phyloP scores from a whole-genome alignment of 1,139 yeast genomes.

The Starmera stellimalicola region DNA sequence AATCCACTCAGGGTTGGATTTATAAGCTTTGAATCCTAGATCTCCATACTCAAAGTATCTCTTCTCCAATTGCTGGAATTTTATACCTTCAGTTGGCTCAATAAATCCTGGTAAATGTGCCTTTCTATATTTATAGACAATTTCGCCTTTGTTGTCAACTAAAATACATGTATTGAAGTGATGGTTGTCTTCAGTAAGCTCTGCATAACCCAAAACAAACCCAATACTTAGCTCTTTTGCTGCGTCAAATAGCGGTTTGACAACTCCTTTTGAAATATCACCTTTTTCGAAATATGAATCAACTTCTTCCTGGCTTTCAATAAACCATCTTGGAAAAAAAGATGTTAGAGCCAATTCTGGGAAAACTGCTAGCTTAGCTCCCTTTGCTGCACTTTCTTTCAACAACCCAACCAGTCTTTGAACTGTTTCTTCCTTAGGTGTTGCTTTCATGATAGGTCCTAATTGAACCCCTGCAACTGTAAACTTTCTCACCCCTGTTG shows the following conservation, averaged over 20 bases:
- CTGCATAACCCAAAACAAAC: constrained; percentile 28
- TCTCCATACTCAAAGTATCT: constrained; percentile 27
- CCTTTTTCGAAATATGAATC: constrained; percentile 27
- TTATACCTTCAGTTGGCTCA: constrained; percentile 21
- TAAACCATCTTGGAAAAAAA: constrained; percentile 22
- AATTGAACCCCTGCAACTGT: constrained; percentile 18
- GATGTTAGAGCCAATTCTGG: constrained; percentile 21
- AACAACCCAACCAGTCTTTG: constrained; percentile 21
- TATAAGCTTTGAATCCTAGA: constrained; percentile 22
- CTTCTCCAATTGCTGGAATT: constrained; percentile 28
- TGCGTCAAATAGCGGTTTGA: constrained; percentile 25
- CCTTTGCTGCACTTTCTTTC: constrained; percentile 17
- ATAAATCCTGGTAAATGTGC: constrained; percentile 26
- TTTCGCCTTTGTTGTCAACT: constrained; percentile 21
- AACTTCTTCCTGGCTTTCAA: constrained; percentile 24
- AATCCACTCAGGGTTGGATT: constrained; percentile 23
- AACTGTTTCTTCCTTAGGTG: constrained; percentile 22
- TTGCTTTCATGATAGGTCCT: constrained; percentile 19
- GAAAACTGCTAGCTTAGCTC: constrained; percentile 20
- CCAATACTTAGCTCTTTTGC: constrained; percentile 22
- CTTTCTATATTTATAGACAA: constrained; percentile 20
- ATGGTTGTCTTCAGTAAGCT: constrained; percentile 26
- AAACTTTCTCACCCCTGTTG: constrained; percentile 13
- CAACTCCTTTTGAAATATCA: constrained; percentile 20
- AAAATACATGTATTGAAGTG: constrained; percentile 25